Evolutionary conservation across 495 filamentous ascomycete genomes (phyloP).

Genomic region (Oidiodendron maius): DNA sequence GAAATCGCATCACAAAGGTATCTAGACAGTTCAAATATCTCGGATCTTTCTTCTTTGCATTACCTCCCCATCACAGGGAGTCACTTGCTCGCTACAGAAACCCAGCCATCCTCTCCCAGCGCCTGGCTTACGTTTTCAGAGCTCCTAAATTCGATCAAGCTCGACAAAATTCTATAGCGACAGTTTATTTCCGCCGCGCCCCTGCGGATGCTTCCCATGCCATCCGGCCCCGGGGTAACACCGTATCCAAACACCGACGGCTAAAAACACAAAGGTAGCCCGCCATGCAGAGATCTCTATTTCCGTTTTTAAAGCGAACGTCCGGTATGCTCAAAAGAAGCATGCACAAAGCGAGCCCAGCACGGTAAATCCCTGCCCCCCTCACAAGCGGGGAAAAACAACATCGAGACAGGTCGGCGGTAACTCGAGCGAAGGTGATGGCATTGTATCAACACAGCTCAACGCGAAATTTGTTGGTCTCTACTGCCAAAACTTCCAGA

Average conservation of each 20-base stretch:
- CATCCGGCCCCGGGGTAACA: not conserved
- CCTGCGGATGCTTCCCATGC: not conserved
- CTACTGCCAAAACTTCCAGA: not conserved
- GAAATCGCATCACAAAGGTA: too few species aligned
- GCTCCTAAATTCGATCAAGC: not conserved
- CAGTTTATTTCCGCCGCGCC: not conserved
- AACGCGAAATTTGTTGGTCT: constrained; percentile 3
- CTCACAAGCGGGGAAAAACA: not conserved
- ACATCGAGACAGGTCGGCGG: constrained; percentile 16
- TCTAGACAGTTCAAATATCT: too few species aligned
- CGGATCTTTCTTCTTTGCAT: too few species aligned
- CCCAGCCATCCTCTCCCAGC: too few species aligned
- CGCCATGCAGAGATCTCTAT: not conserved
- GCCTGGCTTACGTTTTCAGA: too few species aligned
- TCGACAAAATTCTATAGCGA: too few species aligned
- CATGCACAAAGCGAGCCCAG: constrained; percentile 20
- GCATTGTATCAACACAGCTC: constrained; percentile 8
- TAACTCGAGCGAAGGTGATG: constrained; percentile 23
- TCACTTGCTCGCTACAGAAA: too few species aligned
- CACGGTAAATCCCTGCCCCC: constrained; percentile 5
- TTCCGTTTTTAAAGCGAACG: constrained; percentile 2
- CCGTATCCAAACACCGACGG: not conserved
- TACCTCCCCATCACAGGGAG: too few species aligned
- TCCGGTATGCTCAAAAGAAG: not conserved
- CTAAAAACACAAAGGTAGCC: not conserved